A percentile compares a stretch with the other conserved stretches of the same genome.
These are phyloP conservation scores for Linnemannia hyalina DNA, from an alignment of 192 early-diverging fungal species.

Conservation along the genomic window DNA sequence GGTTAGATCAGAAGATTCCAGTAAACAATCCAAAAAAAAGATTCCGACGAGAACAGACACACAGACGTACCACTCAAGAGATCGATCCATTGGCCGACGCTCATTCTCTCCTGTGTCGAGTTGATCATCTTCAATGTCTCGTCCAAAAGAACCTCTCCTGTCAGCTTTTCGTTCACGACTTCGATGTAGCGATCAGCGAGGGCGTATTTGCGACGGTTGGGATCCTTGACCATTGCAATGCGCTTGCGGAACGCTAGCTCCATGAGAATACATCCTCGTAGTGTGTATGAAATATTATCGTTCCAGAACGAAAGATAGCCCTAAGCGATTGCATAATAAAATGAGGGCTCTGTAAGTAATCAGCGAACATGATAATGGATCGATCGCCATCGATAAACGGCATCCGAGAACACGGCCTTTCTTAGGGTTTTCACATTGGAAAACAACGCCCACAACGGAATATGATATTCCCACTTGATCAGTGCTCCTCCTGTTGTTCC, in stretches of 20 bases:
- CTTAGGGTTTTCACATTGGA: neutral
- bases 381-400: neutral
- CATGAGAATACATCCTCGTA: slow-evolving; percentile 96
- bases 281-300: slow-evolving; percentile 97
- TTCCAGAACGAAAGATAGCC: slow-evolving; percentile 99
- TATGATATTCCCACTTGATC: neutral
- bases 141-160: slow-evolving; percentile 96
- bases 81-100: slow-evolving; percentile 96
- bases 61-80: slow-evolving; percentile 87
- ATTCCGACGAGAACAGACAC: neutral
- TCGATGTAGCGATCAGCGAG: slow-evolving; percentile 89
- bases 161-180: slow-evolving; percentile 83
- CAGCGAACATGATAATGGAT: neutral
- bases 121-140: slow-evolving; percentile 94
- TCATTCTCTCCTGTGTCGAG: slow-evolving; percentile 80
- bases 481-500: neutral
- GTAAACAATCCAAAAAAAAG: neutral
- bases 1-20: neutral
- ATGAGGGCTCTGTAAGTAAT: neutral
- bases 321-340: slow-evolving; percentile 54
- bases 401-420: neutral
- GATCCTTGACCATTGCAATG: slow-evolving; percentile 89
- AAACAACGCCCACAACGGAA: neutral
- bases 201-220: slow-evolving; percentile 78
- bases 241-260: slow-evolving; percentile 94